Evolutionary conservation across 2,329 filamentous ascomycete species (phyloP).

Genomic region (Annulohypoxylon truncatum): DNA sequence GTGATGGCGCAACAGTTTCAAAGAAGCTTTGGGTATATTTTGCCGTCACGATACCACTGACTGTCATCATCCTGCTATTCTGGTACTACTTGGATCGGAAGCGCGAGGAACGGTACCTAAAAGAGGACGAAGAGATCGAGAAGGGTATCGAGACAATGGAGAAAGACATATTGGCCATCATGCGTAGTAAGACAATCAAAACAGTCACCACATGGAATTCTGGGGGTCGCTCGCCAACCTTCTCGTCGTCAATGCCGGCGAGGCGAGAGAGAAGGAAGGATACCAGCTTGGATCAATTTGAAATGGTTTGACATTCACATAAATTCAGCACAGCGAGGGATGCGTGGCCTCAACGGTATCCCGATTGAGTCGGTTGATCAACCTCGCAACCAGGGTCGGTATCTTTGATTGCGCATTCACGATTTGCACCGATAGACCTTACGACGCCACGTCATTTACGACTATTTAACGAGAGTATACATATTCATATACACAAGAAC

Average conservation of each 20-base stretch:
- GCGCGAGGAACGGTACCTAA: constrained; percentile 60
- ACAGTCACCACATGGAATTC: constrained; percentile 67
- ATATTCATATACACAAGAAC: background rate
- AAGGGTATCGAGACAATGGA: constrained; percentile 68
- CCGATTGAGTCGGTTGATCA: background rate
- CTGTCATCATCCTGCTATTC: constrained; percentile 63
- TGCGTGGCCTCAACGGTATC: background rate
- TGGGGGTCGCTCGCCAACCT: background rate
- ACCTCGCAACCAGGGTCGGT: background rate
- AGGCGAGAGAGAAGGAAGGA: constrained; percentile 13
- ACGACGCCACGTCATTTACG: constrained; percentile 36
- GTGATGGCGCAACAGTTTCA: constrained; percentile 59
- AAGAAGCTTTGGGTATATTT: constrained; percentile 72
- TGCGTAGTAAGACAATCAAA: constrained; percentile 68
- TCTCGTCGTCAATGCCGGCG: background rate
- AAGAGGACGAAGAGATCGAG: constrained; percentile 65
- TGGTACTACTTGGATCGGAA: constrained; percentile 66
- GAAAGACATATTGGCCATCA: constrained; percentile 65
- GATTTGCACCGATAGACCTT: constrained; percentile 18
- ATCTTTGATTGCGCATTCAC: constrained; percentile 16
- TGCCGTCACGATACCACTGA: constrained; percentile 69
- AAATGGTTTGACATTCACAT: constrained; percentile 10
- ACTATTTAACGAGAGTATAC: constrained; percentile 29
- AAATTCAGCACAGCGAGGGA: background rate
- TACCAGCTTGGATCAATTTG: background rate